phyloP scores from a whole-genome alignment of 345 rosid genomes.

The Eucalyptus dawsonii region DNA sequence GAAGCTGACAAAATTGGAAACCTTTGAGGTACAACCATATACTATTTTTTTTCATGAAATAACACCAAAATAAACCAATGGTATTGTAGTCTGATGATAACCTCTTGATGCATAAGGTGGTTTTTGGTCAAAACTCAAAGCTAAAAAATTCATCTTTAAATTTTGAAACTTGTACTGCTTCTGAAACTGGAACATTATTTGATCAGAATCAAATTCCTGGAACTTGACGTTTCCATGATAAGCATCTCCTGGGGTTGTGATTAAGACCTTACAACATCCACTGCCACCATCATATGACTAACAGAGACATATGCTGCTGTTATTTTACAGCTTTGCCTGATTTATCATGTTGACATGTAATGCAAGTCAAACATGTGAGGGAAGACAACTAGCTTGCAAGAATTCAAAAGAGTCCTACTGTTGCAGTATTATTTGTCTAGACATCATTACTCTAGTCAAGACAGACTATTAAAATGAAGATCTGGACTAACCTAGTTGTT shows the following conservation, averaged over 20 bases:
- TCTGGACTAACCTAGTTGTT: neutral
- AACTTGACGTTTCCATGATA: neutral
- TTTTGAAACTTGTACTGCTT: neutral
- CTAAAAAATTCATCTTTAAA: neutral
- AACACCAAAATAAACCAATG: neutral
- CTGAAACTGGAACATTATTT: neutral
- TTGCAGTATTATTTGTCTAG: neutral
- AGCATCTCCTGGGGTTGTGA: neutral
- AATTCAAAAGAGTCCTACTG: neutral
- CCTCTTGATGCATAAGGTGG: neutral
- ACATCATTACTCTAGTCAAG: neutral
- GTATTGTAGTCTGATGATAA: neutral
- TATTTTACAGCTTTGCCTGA: neutral
- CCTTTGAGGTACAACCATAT: constrained; percentile 22
- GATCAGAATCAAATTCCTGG: neutral
- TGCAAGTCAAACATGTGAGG: neutral
- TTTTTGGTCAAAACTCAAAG: neutral
- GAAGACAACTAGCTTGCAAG: neutral
- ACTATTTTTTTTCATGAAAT: neutral
- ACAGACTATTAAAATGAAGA: neutral
- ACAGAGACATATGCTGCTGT: neutral
- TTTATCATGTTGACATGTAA: neutral
- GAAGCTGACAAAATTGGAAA: constrained; percentile 25
- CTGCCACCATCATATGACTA: neutral
- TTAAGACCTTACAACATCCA: neutral